phyloP scores from a whole-genome alignment of 164 flowering plant species.

The Dillenia suffruticosa region DNA sequence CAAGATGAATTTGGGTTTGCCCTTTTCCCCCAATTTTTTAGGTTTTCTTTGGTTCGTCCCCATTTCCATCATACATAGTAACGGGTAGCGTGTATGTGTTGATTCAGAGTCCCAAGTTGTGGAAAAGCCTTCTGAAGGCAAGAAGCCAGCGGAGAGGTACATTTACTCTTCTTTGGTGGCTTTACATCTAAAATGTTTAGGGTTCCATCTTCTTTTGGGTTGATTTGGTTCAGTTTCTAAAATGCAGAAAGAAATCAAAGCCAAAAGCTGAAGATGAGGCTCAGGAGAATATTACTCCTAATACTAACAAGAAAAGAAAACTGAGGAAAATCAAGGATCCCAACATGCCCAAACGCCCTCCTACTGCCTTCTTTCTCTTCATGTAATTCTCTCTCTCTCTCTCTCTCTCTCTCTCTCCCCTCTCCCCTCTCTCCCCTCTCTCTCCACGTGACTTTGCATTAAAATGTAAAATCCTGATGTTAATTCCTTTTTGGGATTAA shows the following conservation, averaged over 20 bases:
- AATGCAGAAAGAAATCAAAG: constrained; percentile 45
- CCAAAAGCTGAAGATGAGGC: constrained; percentile 20
- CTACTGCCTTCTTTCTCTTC: constrained; percentile 83
- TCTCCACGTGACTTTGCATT: neutral
- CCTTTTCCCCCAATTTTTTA: neutral
- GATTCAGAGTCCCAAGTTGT: constrained; percentile 60
- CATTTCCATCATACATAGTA: too few species aligned
- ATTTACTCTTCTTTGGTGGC: too few species aligned
- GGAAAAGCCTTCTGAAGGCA: constrained; percentile 46
- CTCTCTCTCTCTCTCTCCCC: neutral
- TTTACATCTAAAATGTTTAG: neutral
- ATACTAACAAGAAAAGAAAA: constrained; percentile 34
- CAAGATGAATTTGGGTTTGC: constrained; percentile 71
- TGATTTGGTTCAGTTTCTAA: neutral
- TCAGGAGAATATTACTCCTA: too few species aligned
- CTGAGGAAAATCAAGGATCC: constrained; percentile 49
- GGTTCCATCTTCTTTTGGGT: neutral
- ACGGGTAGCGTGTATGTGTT: too few species aligned
- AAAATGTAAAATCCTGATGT: neutral
- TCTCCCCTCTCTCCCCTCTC: neutral
- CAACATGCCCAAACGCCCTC: constrained; percentile 81
- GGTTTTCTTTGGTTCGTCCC: too few species aligned
- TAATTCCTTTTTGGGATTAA: neutral
- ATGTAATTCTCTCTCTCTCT: constrained; percentile 33
- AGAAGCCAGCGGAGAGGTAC: constrained; percentile 49